Evolutionary conservation across 1,139 yeast species (phyloP), one percentile per base, ranked within the genome.

Genomic region (Blastobotrys raffinosifermentans): DNA sequence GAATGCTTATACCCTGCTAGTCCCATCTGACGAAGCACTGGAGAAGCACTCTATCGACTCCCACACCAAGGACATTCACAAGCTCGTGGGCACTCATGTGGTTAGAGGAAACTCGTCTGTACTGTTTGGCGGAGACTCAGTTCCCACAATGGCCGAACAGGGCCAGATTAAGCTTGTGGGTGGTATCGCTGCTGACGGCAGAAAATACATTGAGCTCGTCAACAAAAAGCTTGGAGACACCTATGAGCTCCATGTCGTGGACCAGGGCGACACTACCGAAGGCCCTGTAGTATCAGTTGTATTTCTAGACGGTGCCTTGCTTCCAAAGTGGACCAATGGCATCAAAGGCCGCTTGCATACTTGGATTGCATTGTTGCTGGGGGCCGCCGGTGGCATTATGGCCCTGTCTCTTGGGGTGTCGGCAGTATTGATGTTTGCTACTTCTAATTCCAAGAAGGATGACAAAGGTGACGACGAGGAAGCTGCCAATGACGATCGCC

Each of bases 31-130:
- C 27, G 66, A 72, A 11, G 72, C 86, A 42, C 61, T 86, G 23
- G 71, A 72, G 38, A 63, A 85, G 40, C 97, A 91, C 54, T 63
- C 86, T 25, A 65, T 89, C 3, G 84, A 86, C 1, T 70, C 73
- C 35, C 61, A 69, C 8, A 70, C 73, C 26, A 51, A 69, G 1
- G 55, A 52, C 0, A 48, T 51, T n/a, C n/a, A n/a, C n/a, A n/a
- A n/a, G n/a, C n/a, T n/a, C n/a, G n/a, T n/a, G n/a, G n/a, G n/a
- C n/a, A n/a, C n/a, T n/a, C n/a, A n/a, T n/a, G n/a, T n/a, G n/a
- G n/a, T n/a, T n/a, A n/a, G n/a, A n/a, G n/a, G n/a, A n/a, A n/a
- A n/a, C 5, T 25, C 15, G 6, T 6, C 27, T 6, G 14, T 8
- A 9, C 47, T 75, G 8, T 52, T 69, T 10, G 41, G 45, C 2